phyloP scores from a whole-genome alignment of 2,329 filamentous ascomycete species.

The Botrytis galanthina region DNA sequence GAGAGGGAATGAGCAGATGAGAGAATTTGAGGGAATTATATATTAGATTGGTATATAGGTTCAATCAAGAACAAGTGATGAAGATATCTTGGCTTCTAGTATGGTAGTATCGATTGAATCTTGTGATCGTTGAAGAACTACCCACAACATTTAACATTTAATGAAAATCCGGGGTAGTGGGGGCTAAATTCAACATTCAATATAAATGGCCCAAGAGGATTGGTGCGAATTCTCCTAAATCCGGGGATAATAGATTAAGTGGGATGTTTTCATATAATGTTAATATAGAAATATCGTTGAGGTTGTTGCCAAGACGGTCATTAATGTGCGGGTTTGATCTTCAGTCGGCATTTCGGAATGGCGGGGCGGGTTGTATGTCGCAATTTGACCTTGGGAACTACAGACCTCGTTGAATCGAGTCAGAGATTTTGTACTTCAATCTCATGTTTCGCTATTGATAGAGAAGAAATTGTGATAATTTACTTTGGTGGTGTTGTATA shows the following conservation, averaged over 20 bases:
- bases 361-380: neutral
- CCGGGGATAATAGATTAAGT: neutral
- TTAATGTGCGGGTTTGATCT: neutral
- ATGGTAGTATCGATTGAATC: neutral
- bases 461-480: neutral
- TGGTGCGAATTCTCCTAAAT: neutral
- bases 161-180: slow-evolving; percentile 8
- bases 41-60: neutral
- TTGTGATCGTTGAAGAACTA: neutral
- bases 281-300: neutral
- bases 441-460: neutral
- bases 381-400: neutral
- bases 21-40: neutral
- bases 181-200: neutral
- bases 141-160: neutral
- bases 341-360: slow-evolving; percentile 11
- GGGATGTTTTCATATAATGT: neutral
- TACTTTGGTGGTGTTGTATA: neutral
- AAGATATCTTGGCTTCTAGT: no score
- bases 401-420: neutral
- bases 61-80: neutral
- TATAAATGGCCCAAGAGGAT: neutral
- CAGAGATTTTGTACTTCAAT: accelerated
- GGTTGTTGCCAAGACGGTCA: slow-evolving; percentile 7
- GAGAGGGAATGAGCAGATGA: neutral